These are phyloP conservation scores for Anthracocystis walkeri DNA, from an alignment of 1,284 basidiomycete species.

Conservation along the genomic window DNA sequence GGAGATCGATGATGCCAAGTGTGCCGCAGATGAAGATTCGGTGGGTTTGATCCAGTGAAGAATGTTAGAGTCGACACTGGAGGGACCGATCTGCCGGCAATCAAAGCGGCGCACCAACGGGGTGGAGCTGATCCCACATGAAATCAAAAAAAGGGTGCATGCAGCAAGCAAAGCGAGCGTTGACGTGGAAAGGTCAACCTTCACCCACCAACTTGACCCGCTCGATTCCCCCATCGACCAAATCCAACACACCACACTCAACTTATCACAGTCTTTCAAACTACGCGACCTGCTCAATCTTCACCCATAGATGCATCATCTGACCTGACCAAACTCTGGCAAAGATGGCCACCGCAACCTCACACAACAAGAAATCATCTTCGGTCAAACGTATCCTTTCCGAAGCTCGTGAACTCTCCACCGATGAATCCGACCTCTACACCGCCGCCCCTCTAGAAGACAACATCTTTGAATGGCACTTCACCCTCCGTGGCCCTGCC, in stretches of 20 bases:
- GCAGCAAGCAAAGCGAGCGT: no score
- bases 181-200: slow-evolving; percentile 5
- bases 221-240: background rate
- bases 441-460: slow-evolving; percentile 81
- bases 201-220: background rate
- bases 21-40: no score
- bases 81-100: no score
- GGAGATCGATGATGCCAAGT: no score
- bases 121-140: no score
- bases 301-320: background rate
- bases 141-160: background rate
- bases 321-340: background rate
- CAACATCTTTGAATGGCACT: slow-evolving; percentile 85
- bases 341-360: slow-evolving; percentile 44
- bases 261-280: background rate
- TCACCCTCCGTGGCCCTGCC: slow-evolving; percentile 86
- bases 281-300: background rate
- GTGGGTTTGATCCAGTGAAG: no score
- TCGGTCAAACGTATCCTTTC: slow-evolving; percentile 97
- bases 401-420: slow-evolving; percentile 87
- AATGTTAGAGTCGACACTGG: no score
- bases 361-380: slow-evolving; percentile 73
- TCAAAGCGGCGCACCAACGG: background rate
- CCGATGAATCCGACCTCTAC: slow-evolving; percentile 84
- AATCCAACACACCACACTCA: background rate